Evolutionary conservation across 2,329 filamentous ascomycete species (phyloP).

Genomic region (Fusarium chaquense): DNA sequence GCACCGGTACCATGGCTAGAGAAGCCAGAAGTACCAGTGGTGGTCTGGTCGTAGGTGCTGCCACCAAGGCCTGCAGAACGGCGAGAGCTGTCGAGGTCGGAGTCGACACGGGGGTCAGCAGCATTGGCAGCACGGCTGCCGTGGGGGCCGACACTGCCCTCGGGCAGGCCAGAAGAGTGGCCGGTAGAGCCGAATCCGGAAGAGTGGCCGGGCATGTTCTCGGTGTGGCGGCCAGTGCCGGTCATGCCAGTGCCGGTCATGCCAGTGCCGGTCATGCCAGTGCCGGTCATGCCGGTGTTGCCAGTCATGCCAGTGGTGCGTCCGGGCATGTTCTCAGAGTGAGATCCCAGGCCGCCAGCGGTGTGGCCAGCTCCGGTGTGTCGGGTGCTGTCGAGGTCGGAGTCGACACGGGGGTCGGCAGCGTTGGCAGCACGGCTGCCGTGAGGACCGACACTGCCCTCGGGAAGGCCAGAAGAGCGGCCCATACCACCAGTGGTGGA

Average conservation of each 20-base stretch:
- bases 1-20: slow-evolving; percentile 29
- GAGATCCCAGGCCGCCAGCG: slow-evolving; percentile 47
- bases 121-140: slow-evolving; percentile 61
- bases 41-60: slow-evolving; percentile 30
- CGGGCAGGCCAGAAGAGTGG: slow-evolving; percentile 26
- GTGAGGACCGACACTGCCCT: slow-evolving; percentile 40
- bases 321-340: slow-evolving; percentile 4
- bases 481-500: not conserved
- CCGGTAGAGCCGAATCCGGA: not conserved
- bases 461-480: slow-evolving; percentile 20
- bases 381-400: slow-evolving; percentile 58
- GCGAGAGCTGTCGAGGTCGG: slow-evolving; percentile 59
- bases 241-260: not conserved
- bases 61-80: slow-evolving; percentile 7
- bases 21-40: slow-evolving; percentile 30
- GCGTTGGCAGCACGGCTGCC: slow-evolving; percentile 55
- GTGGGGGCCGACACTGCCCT: slow-evolving; percentile 58
- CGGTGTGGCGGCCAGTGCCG: not conserved
- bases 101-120: slow-evolving; percentile 65
- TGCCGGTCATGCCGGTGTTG: not conserved
- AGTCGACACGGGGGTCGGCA: slow-evolving; percentile 65
- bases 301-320: slow-evolving; percentile 13
- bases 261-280: slow-evolving; percentile 1
- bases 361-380: slow-evolving; percentile 51
- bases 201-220: slow-evolving; percentile 1